Percentiles rank a stretch among this genome's conserved stretches.
phyloP scores from a whole-genome alignment of 345 rosid species.

The Gossypium stocksii region DNA sequence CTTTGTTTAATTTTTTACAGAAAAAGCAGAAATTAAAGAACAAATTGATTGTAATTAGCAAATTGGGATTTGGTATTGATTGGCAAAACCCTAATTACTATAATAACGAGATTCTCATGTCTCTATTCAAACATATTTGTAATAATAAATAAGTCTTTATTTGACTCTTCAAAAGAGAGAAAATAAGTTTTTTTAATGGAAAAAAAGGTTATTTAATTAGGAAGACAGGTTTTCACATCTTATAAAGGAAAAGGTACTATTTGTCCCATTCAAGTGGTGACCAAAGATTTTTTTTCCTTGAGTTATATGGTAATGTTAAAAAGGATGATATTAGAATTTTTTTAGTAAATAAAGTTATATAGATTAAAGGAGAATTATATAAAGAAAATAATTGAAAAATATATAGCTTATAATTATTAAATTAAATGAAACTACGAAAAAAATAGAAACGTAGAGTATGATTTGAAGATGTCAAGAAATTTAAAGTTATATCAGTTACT shows the following conservation, averaged over 20 bases:
- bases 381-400: no score
- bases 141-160: not conserved
- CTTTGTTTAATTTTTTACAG: no score
- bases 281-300: no score
- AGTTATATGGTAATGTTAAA: no score
- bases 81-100: not conserved
- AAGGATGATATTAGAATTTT: no score
- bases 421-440: not conserved
- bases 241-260: not conserved
- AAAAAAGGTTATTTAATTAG: no score
- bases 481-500: not conserved
- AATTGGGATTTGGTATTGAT: not conserved
- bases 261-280: not conserved
- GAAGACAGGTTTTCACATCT: not conserved
- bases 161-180: not conserved
- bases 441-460: not conserved
- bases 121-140: not conserved
- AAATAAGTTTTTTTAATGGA: no score
- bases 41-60: not conserved
- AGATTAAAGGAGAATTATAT: no score
- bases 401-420: not conserved
- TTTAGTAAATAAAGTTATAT: no score
- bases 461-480: constrained; percentile 26
- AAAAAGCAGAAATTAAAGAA: not conserved
- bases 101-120: not conserved